Base-by-base conservation (phyloP, 1,284 basidiomycete species). In the Ganoderma boninense region DNA sequence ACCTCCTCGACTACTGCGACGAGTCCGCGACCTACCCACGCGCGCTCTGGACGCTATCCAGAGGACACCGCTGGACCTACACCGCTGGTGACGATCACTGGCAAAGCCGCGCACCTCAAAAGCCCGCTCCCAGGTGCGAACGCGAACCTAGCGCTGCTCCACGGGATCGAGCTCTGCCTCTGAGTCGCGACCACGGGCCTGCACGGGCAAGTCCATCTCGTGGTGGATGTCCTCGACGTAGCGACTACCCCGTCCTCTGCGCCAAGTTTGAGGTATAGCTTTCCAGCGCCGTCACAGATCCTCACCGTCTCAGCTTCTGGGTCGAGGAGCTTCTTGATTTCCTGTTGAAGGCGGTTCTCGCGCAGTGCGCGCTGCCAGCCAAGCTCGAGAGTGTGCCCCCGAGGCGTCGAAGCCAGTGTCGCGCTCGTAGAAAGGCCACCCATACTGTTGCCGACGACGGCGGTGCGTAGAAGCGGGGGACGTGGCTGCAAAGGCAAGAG, bases 181-280 rank as follows among this genome's bases (percentile, higher is more conserved):
- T 3, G 2, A 32, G 32, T 32, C 32, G 32, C 32, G 4, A 32
- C 32, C 2, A 0, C 32, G 32, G 4, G 32, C 32, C 5, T 32
- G 32, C 32, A 32, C 32, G 32, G 32, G 32, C 32, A 32, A 32
- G 63, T 73, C 66, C 62, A 70, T 70, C 69, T 73, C 69, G 10
- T 67, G 67, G 6, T 67, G 69, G 23, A 64, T 14, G 49, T 40
- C 46, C 49, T 52, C 29, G 42, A 23, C 56, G 26, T 7, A 7
- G 32, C 20, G 18, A 26, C 43, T 5, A 29, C 14, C 16, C 42
- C n/a, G 60, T 13, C 35, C 46, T 29, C 16, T 6, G 18, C 49
- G n/a, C 56, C 54, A 2, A 29, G 32, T 23, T 43, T n/a, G 38
- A 64, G 26, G 29, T 13, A 20, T 2, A 64, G 44, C 7, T 16